Evolutionary conservation across 805 yeast genomes (phyloP).

Genomic region (Zygotorulaspora chibaensis): DNA sequence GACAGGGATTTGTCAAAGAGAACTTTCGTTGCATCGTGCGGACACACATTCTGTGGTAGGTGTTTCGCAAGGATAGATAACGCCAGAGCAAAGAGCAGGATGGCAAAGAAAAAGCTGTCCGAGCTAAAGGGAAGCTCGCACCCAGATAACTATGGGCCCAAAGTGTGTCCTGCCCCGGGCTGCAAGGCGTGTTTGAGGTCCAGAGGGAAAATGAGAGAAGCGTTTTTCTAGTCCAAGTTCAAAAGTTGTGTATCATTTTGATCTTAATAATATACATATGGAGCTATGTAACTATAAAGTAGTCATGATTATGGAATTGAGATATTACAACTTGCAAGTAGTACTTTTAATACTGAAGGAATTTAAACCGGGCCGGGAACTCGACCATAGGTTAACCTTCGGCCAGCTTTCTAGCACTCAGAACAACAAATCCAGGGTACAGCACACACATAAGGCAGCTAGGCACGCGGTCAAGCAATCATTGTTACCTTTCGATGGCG

Average conservation of each 20-base stretch:
- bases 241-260: neutral
- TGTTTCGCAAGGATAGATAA: conserved; percentile 67
- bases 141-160: conserved; percentile 51
- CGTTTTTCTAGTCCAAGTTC: conserved; percentile 35
- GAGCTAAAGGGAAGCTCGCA: conserved; percentile 34
- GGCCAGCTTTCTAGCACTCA: conserved; percentile 18
- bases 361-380: too few relatives aligned
- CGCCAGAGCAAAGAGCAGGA: conserved; percentile 25
- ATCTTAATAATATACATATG: too few relatives aligned
- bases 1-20: conserved; percentile 63
- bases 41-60: conserved; percentile 83
- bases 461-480: conserved; percentile 51
- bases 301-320: neutral
- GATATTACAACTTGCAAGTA: neutral
- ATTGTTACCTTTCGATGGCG: conserved; percentile 35
- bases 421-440: conserved; percentile 49
- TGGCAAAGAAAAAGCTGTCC: conserved; percentile 24
- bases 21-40: conserved; percentile 66
- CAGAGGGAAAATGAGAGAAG: conserved; percentile 51
- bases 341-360: too few relatives aligned
- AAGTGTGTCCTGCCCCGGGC: conserved; percentile 49
- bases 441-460: conserved; percentile 53
- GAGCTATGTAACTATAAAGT: too few relatives aligned
- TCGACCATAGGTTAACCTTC: too few relatives aligned
- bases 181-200: conserved; percentile 46